These are phyloP conservation scores for Micractinium conductrix DNA, from an alignment of 139 green algal species.

Conservation along the genomic window DNA sequence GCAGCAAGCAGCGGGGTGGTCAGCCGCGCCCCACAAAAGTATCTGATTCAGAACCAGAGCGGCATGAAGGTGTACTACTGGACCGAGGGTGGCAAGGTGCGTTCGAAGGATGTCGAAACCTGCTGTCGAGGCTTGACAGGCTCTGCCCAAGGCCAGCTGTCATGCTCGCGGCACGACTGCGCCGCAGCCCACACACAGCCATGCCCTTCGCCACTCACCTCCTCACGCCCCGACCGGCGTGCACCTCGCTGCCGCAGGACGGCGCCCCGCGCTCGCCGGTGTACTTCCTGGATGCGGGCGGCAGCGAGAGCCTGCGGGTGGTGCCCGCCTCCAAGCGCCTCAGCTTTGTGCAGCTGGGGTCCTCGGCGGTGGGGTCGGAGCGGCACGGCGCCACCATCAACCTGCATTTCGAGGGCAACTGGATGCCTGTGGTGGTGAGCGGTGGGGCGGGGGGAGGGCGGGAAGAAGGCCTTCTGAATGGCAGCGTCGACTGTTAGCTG, in stretches of 20 bases:
- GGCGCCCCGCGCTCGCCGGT: slow-evolving; percentile 27
- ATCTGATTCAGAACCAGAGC: slow-evolving; percentile 87
- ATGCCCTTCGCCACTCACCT: neutral
- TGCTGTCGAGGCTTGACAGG: too few relatives aligned
- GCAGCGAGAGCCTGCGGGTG: slow-evolving; percentile 64
- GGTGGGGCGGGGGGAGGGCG: too few relatives aligned
- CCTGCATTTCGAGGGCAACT: slow-evolving; percentile 86
- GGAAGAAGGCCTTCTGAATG: too few relatives aligned
- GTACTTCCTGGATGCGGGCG: slow-evolving; percentile 45
- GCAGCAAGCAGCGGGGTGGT: neutral
- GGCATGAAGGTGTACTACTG: slow-evolving; percentile 82
- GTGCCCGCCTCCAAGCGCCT: slow-evolving; percentile 49
- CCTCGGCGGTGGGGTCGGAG: slow-evolving; percentile 54
- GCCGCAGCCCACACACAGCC: too few relatives aligned
- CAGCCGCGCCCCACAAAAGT: slow-evolving; percentile 76
- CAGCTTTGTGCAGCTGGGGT: slow-evolving; percentile 33
- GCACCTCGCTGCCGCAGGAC: too few relatives aligned
- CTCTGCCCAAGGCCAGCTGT: too few relatives aligned
- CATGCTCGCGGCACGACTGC: too few relatives aligned
- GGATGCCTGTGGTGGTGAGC: slow-evolving; percentile 77
- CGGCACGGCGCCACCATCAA: slow-evolving; percentile 71
- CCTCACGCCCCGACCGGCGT: neutral
- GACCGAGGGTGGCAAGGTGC: slow-evolving; percentile 42
- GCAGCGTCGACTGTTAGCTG: too few relatives aligned
- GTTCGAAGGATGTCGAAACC: too few relatives aligned